phyloP scores from a whole-genome alignment of 2,329 filamentous ascomycete genomes.

The Ceratocystis lukuohia region DNA sequence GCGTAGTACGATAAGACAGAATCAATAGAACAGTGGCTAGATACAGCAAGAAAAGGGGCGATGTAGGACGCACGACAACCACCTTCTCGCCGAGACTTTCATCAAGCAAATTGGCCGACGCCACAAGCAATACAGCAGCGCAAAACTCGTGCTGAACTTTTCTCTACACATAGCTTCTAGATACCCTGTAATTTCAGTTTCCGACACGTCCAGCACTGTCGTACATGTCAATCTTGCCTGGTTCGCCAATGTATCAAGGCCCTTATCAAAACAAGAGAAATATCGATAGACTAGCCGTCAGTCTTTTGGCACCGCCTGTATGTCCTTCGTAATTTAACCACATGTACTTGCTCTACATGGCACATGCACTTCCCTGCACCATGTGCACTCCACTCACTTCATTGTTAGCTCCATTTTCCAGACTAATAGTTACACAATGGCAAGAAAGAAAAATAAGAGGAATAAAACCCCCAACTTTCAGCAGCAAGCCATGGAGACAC shows the following conservation, averaged over 20 bases:
- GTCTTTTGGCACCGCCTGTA: not conserved
- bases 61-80: not conserved
- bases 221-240: not conserved
- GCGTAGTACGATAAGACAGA: not conserved
- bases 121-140: not conserved
- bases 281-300: not conserved
- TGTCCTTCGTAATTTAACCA: not conserved
- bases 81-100: not conserved
- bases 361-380: not conserved
- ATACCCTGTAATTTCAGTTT: not conserved
- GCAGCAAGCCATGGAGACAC: not conserved
- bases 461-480: not conserved
- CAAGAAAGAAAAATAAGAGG: not conserved
- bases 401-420: not conserved
- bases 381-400: not conserved
- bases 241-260: not conserved
- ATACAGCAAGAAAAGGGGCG: not conserved
- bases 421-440: not conserved
- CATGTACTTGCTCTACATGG: not conserved
- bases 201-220: not conserved
- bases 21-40: not conserved
- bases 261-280: not conserved
- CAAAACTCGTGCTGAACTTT: not conserved
- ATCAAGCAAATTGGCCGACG: not conserved
- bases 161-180: not conserved